phyloP scores from a whole-genome alignment of 371 early-diverging fungal genomes.

The Smittium culicis region DNA sequence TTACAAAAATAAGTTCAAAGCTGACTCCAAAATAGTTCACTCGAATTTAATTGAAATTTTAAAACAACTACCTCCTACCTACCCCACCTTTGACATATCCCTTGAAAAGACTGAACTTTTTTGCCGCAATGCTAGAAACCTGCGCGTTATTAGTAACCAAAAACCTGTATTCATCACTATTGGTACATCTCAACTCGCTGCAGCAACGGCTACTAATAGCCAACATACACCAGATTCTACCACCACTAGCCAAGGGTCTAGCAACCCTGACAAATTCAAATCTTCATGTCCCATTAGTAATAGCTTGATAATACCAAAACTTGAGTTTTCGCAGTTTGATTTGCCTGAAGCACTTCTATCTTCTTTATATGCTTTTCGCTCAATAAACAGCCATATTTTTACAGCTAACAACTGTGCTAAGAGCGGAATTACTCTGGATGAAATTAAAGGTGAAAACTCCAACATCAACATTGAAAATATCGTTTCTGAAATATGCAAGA shows the following conservation, averaged over 20 bases:
- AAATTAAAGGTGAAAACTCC: no score
- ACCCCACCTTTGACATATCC: slow-evolving; percentile 46
- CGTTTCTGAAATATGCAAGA: not conserved
- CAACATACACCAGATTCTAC: not conserved
- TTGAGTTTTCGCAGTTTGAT: not conserved
- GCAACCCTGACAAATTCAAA: no score
- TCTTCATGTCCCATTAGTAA: no score
- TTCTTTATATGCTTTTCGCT: not conserved
- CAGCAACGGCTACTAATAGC: no score
- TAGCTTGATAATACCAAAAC: no score
- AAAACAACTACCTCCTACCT: slow-evolving; percentile 27
- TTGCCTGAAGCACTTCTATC: not conserved
- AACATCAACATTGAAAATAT: no score
- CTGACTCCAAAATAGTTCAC: slow-evolving; percentile 47
- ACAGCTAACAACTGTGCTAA: no score
- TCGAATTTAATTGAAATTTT: slow-evolving; percentile 38
- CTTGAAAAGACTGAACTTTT: slow-evolving; percentile 57
- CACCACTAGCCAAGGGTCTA: not conserved
- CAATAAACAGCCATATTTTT: no score
- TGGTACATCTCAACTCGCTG: no score
- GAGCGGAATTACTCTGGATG: no score
- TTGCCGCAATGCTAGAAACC: slow-evolving; percentile 63
- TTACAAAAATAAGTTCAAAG: slow-evolving; percentile 65
- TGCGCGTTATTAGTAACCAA: slow-evolving; percentile 31
- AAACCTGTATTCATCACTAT: not conserved